Percentiles rank a stretch among this genome's conserved stretches.
Conservation (phyloP, 192 early-diverging fungal genomes). For the Geranomyces michiganensis region DNA sequence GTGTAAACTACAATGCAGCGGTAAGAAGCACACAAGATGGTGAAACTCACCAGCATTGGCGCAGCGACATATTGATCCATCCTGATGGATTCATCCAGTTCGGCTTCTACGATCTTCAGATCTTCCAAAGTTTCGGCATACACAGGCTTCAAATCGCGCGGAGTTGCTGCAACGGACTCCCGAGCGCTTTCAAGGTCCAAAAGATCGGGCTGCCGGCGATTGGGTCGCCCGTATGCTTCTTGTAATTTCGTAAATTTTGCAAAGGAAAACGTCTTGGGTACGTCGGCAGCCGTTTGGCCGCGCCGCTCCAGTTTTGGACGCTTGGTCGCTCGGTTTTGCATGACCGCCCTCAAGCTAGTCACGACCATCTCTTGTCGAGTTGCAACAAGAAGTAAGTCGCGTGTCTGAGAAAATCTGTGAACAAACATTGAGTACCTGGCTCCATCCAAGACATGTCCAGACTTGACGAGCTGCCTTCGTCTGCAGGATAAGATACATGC, state of each 20-base stretch:
- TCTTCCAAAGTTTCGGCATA: conserved; percentile 6
- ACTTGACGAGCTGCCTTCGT: not conserved
- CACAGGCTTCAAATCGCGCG: not conserved
- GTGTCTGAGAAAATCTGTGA: not conserved
- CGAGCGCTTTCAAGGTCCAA: not conserved
- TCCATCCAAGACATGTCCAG: conserved; percentile 13
- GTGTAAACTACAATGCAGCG: too few species aligned
- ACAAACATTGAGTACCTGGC: conserved; percentile 1
- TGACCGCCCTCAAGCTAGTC: conserved; percentile 31
- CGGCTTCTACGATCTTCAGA: not conserved
- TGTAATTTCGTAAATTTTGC: conserved; percentile 17
- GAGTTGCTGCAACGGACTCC: not conserved
- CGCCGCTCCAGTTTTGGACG: not conserved
- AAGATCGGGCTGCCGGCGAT: not conserved
- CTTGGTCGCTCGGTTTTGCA: conserved; percentile 33
- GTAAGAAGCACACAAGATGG: not conserved
- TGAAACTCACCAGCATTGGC: not conserved
- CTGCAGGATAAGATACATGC: too few species aligned
- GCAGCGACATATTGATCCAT: not conserved
- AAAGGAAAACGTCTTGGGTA: conserved; percentile 4
- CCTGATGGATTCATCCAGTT: not conserved
- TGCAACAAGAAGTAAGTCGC: not conserved
- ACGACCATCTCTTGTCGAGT: conserved; percentile 37
- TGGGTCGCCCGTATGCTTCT: not conserved
- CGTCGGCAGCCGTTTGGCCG: not conserved